These are phyloP conservation scores for Cladosporium austrohemisphaericum DNA, from an alignment of 2,329 filamentous ascomycete genomes.

Conservation along the genomic window DNA sequence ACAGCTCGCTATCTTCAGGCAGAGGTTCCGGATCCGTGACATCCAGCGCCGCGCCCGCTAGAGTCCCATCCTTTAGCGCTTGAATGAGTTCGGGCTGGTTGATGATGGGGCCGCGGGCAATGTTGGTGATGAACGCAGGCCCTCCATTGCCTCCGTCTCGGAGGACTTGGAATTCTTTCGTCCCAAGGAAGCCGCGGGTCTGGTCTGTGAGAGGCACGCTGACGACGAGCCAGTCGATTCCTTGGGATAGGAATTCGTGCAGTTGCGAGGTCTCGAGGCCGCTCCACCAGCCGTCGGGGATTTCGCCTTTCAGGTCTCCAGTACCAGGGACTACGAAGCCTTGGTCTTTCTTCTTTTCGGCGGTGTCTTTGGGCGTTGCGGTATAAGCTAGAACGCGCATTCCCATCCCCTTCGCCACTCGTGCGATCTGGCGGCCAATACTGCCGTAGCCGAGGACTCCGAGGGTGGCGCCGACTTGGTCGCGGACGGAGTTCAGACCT, in stretches of 20 bases:
- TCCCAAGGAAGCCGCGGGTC: slow-evolving; percentile 54
- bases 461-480: slow-evolving; percentile 56
- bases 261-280: slow-evolving; percentile 51
- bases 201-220: slow-evolving; percentile 54
- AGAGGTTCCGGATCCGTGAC: slow-evolving; percentile 78
- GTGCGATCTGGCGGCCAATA: slow-evolving; percentile 55
- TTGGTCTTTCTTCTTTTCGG: slow-evolving; percentile 59
- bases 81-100: slow-evolving; percentile 60
- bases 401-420: slow-evolving; percentile 46
- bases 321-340: slow-evolving; percentile 68
- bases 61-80: slow-evolving; percentile 54
- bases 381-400: slow-evolving; percentile 74
- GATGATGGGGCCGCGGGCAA: slow-evolving; percentile 63
- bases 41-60: slow-evolving; percentile 69
- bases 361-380: slow-evolving; percentile 62
- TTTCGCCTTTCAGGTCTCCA: slow-evolving; percentile 54
- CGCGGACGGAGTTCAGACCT: slow-evolving; percentile 42
- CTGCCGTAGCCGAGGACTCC: slow-evolving; percentile 61
- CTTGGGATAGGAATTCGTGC: slow-evolving; percentile 52
- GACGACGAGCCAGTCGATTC: slow-evolving; percentile 56
- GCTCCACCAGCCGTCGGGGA: slow-evolving; percentile 56
- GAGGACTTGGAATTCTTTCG: slow-evolving; percentile 48
- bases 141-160: slow-evolving; percentile 26
- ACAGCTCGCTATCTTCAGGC: slow-evolving; percentile 63
- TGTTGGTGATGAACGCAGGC: slow-evolving; percentile 61